Evolutionary conservation across 257 asterid genomes (phyloP), one percentile per base, ranked within the genome.

Genomic region (Phtheirospermum japonicum): DNA sequence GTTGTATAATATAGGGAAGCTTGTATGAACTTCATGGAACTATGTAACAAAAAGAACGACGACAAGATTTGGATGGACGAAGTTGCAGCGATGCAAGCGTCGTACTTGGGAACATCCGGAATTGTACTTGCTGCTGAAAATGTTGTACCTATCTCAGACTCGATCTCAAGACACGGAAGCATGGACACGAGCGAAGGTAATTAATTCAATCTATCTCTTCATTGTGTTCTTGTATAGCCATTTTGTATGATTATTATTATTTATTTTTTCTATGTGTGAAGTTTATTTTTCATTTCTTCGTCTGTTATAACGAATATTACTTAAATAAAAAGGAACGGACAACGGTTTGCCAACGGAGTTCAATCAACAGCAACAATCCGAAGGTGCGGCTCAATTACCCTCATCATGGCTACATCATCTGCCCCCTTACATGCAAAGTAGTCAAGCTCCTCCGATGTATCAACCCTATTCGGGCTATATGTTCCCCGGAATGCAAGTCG

Each of bases 61-160:
- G 95, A 88, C 33, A 75, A 74, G 61, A 72, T 82, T 66, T 88
- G 95, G 95, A 79, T 83, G 92, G 92, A 85, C 59, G 95, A 88
- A 79, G 88, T 88, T 34, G 96, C 95, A 54, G 85, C 88, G 9
- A 79, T 85, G 88, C 95, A 80, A 69, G 89, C 89, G 45, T 79
- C 96, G 3, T 85, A 74, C 63, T 54, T 83, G 40, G 89, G 83
- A 68, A 56, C 84, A 42, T 66, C 94, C 0, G 90, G 89, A 56
- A 60, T 80, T 60, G 61, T 66, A 28, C 59, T 78, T 67, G 32
- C 79, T 70, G 80, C 79, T 57, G 95, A 80, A 65, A 74, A 68
- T 69, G 77, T 69, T 57, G 85, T 23, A 69, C 42, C 23, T 54
- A 3, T 61, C 57, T 68, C 78, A 61, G 20, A 80, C 51, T 66